These are phyloP conservation scores for Corylus americana DNA, from an alignment of 306 rosid species.

Conservation along the genomic window DNA sequence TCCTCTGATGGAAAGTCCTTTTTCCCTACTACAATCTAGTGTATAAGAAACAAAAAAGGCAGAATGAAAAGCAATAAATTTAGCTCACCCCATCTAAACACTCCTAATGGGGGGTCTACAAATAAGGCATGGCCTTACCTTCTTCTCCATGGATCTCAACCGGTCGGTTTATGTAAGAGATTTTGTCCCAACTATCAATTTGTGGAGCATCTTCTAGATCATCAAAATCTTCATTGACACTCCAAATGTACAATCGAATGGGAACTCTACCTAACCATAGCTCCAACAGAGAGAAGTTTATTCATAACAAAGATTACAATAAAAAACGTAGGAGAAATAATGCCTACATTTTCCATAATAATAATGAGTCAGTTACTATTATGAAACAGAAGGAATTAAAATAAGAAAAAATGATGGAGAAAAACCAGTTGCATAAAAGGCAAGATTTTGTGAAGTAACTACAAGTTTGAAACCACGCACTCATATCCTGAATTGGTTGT, in stretches of 20 bases:
- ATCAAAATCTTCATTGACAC: slow-evolving; percentile 58
- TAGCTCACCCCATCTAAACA: slow-evolving; percentile 19
- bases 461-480: neutral
- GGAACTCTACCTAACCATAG: slow-evolving; percentile 71
- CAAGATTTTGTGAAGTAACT: neutral
- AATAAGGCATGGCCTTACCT: slow-evolving; percentile 49
- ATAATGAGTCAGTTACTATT: neutral
- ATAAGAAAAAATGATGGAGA: neutral
- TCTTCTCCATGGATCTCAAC: slow-evolving; percentile 71
- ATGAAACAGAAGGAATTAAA: neutral
- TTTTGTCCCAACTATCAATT: slow-evolving; percentile 86
- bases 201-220: slow-evolving; percentile 80
- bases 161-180: slow-evolving; percentile 80
- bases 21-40: slow-evolving; percentile 9
- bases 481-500: neutral
- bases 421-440: neutral
- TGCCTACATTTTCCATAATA: neutral
- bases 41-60: neutral
- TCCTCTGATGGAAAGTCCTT: neutral
- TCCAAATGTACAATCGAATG: slow-evolving; percentile 77
- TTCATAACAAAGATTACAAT: slow-evolving; percentile 7
- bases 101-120: slow-evolving; percentile 1
- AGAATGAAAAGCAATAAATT: neutral
- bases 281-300: slow-evolving; percentile 23
- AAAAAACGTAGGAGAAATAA: neutral